Conservation (phyloP, 148 eudicot species). For the Pharnaceum exiguum region DNA sequence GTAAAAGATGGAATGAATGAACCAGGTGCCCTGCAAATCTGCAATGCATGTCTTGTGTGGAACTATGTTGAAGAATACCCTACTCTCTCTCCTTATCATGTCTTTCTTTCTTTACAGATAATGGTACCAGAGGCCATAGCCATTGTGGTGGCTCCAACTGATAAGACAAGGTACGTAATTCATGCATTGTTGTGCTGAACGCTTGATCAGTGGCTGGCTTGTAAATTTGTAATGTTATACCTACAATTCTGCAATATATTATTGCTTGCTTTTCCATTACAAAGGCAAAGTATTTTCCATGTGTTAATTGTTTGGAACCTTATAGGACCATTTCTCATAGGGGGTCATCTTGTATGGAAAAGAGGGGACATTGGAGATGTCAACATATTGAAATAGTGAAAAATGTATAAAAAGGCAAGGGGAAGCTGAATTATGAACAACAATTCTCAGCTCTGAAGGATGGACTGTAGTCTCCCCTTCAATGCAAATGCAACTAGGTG, state of each 20-base stretch:
- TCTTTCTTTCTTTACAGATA: slow-evolving; percentile 33
- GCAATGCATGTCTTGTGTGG: too few relatives aligned
- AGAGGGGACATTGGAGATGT: too few relatives aligned
- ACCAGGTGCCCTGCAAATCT: too few relatives aligned
- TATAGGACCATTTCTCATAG: too few relatives aligned
- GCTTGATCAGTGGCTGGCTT: neutral
- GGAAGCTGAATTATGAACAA: neutral
- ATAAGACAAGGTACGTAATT: slow-evolving; percentile 48
- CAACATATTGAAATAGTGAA: neutral
- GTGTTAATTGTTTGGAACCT: too few relatives aligned
- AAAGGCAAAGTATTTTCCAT: too few relatives aligned
- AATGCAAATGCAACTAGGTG: neutral
- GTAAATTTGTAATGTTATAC: neutral
- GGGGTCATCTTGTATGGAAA: too few relatives aligned
- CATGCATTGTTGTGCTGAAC: slow-evolving; percentile 1
- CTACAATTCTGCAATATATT: neutral
- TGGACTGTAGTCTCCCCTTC: slow-evolving; percentile 5
- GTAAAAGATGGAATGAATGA: too few relatives aligned
- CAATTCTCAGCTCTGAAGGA: neutral
- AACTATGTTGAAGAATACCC: too few relatives aligned
- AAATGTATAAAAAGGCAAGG: neutral
- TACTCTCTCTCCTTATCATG: neutral
- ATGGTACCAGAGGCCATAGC: slow-evolving; percentile 91
- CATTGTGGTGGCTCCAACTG: slow-evolving; percentile 79
- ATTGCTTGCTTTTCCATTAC: too few relatives aligned